Conservation (phyloP, 495 filamentous ascomycete genomes). For the Neurospora pannonica region DNA sequence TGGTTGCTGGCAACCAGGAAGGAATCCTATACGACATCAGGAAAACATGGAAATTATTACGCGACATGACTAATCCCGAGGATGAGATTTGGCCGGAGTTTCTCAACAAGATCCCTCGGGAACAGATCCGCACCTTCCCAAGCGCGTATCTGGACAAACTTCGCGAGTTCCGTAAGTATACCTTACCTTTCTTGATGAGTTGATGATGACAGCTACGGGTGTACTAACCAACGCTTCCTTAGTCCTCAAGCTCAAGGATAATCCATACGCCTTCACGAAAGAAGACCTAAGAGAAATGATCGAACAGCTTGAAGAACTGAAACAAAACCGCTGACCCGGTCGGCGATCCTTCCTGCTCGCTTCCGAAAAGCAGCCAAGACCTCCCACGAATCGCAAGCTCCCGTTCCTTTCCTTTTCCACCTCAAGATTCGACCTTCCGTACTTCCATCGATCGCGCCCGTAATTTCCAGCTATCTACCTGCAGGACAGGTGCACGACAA, state of each 20-base stretch:
- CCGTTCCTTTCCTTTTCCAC: not conserved
- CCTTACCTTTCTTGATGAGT: not conserved
- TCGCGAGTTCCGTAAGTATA: not conserved
- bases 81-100: no score
- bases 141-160: not conserved
- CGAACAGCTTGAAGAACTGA: not conserved
- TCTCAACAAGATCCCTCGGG: not conserved
- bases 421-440: not conserved
- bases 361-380: not conserved
- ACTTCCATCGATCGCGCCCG: not conserved
- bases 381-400: not conserved
- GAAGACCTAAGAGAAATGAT: not conserved
- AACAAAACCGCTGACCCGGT: not conserved
- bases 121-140: not conserved
- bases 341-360: not conserved
- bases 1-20: not conserved
- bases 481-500: not conserved
- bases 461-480: not conserved
- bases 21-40: no score
- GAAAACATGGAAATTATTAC: no score
- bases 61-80: no score
- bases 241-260: not conserved
- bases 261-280: not conserved
- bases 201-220: not conserved
- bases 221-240: not conserved